A percentile compares a stretch with the other conserved stretches of the same genome.
These are phyloP conservation scores for Alternaria sp. DNA, from an alignment of 2,329 filamentous ascomycete species.

Conservation along the genomic window DNA sequence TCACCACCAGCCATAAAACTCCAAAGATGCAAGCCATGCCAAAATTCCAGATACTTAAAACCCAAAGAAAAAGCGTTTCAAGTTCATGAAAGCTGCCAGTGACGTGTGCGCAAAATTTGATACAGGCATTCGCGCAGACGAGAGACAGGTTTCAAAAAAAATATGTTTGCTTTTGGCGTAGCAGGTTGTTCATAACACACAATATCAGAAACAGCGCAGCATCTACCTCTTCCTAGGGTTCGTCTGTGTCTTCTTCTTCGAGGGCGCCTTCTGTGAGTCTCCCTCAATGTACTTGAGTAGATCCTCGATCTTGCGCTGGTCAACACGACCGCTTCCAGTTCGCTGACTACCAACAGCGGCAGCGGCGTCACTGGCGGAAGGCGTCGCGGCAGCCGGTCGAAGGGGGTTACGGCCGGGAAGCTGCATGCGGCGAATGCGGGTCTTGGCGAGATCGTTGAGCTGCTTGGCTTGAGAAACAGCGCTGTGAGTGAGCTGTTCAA, in stretches of 20 bases:
- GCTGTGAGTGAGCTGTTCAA: conserved; percentile 94
- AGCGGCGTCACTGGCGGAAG: conserved; percentile 61
- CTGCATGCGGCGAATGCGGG: conserved; percentile 74
- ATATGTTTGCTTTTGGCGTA: conserved; percentile 4
- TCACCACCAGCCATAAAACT: conserved; percentile 1
- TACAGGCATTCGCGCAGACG: conserved; percentile 8
- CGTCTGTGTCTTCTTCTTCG: conserved; percentile 55
- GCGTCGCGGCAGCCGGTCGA: conserved; percentile 69
- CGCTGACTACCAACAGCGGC: conserved; percentile 51
- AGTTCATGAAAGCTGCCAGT: conserved; percentile 1
- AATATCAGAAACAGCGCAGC: neutral
- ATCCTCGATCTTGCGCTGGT: conserved; percentile 89
- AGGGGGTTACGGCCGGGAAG: conserved; percentile 66
- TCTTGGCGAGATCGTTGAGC: conserved; percentile 81
- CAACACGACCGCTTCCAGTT: conserved; percentile 59
- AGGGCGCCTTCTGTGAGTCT: conserved; percentile 52
- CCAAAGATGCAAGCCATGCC: conserved; percentile 9
- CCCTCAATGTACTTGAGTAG: conserved; percentile 95
- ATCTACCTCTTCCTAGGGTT: conserved; percentile 54
- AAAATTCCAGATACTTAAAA: neutral
- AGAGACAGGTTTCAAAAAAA: conserved; percentile 1
- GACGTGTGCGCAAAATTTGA: conserved; percentile 2
- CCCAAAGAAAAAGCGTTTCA: neutral
- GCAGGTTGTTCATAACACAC: conserved; percentile 3
- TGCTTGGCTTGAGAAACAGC: conserved; percentile 95